These are phyloP conservation scores for Scolecobasidium constrictum DNA, from an alignment of 2,329 filamentous ascomycete species.

Conservation along the genomic window DNA sequence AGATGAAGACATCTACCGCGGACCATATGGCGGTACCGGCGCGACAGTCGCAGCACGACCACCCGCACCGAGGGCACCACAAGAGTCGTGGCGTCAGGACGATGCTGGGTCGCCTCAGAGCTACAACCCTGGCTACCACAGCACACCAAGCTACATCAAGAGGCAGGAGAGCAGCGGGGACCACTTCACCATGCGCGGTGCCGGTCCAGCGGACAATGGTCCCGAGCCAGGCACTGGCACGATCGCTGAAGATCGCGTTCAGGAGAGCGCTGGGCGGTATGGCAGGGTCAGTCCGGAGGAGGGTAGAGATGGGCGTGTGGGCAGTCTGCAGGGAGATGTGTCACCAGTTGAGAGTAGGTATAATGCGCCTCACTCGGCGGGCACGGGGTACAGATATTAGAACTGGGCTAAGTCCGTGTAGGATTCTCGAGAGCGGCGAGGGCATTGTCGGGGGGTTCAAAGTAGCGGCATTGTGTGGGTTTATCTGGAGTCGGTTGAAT, in stretches of 20 bases:
- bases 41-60: slow-evolving; percentile 8
- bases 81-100: slow-evolving; percentile 12
- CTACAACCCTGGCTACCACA: slow-evolving; percentile 24
- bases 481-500: no score
- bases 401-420: no score
- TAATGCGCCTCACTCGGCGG: background rate
- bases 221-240: no score
- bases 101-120: slow-evolving; percentile 12
- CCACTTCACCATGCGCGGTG: slow-evolving; percentile 36
- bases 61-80: slow-evolving; percentile 9
- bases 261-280: background rate
- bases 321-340: background rate
- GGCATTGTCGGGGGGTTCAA: no score
- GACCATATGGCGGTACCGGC: background rate
- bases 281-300: background rate
- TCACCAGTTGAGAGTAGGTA: background rate
- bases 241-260: background rate
- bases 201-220: background rate
- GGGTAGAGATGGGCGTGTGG: background rate
- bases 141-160: slow-evolving; percentile 31
- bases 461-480: no score
- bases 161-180: slow-evolving; percentile 32
- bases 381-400: background rate
- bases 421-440: no score
- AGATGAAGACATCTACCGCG: slow-evolving; percentile 1